Conservation (phyloP, 164 flowering plant genomes). For the Pachysandra terminalis region DNA sequence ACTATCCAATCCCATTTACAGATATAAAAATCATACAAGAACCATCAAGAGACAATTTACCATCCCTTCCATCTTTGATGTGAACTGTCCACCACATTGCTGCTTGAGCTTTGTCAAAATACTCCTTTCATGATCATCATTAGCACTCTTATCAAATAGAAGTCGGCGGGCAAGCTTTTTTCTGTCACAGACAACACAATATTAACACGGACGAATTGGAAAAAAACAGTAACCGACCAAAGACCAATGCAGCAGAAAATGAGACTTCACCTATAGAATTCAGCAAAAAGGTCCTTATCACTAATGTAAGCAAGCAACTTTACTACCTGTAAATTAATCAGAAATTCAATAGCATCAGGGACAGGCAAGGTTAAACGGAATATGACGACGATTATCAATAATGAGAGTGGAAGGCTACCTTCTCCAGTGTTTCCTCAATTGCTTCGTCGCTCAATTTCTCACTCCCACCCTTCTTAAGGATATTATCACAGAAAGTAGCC, state of each 20-base stretch:
- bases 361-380: neutral
- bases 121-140: slow-evolving; percentile 94
- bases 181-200: slow-evolving; percentile 33
- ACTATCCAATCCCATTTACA: neutral
- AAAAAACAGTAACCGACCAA: neutral
- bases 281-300: slow-evolving; percentile 94
- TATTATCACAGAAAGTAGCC: slow-evolving; percentile 79
- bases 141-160: slow-evolving; percentile 89
- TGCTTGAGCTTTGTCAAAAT: slow-evolving; percentile 86
- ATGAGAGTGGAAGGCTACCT: slow-evolving; percentile 26
- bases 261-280: slow-evolving; percentile 69
- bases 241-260: neutral
- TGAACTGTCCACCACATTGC: slow-evolving; percentile 97
- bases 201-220: neutral
- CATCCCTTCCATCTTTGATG: slow-evolving; percentile 99
- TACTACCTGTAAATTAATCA: slow-evolving; percentile 55
- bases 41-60: slow-evolving; percentile 31
- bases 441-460: slow-evolving; percentile 74
- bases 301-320: slow-evolving; percentile 89
- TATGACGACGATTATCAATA: no score
- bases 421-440: slow-evolving; percentile 66
- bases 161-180: slow-evolving; percentile 92
- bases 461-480: slow-evolving; percentile 79
- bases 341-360: neutral
- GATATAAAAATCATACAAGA: neutral